These are phyloP conservation scores for Mollisiaceae sp. DNA, from an alignment of 2,329 filamentous ascomycete species.

Conservation along the genomic window DNA sequence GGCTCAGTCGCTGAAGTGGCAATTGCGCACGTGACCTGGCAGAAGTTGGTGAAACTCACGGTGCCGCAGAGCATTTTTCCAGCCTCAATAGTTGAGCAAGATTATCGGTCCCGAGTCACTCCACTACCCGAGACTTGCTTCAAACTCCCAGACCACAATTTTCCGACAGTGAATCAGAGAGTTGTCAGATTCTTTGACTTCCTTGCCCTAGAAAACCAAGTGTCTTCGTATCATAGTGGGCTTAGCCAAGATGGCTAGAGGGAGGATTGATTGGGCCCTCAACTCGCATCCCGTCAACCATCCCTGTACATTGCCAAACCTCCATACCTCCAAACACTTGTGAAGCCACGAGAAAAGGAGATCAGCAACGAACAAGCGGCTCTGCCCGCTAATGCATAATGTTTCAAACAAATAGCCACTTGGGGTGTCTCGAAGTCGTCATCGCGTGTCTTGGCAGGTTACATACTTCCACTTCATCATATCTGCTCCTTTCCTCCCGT, in stretches of 20 bases:
- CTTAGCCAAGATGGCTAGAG: slow-evolving; percentile 9
- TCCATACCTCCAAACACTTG: slow-evolving; percentile 23
- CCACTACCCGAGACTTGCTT: neutral
- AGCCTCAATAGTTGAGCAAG: neutral
- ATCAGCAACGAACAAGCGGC: slow-evolving; percentile 17
- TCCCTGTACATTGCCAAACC: slow-evolving; percentile 7
- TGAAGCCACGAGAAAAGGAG: slow-evolving; percentile 23
- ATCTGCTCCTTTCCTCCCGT: neutral
- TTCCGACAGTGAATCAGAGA: neutral
- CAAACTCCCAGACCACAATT: neutral
- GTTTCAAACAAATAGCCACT: slow-evolving; percentile 30
- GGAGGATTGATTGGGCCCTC: slow-evolving; percentile 4
- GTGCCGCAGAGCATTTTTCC: slow-evolving; percentile 1
- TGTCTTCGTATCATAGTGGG: neutral
- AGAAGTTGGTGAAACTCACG: slow-evolving; percentile 4
- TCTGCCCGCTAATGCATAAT: slow-evolving; percentile 22
- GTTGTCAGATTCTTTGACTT: neutral
- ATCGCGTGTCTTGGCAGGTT: slow-evolving; percentile 28
- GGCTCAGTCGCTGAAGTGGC: neutral
- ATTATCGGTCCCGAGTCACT: neutral
- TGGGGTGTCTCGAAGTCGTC: slow-evolving; percentile 20
- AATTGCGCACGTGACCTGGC: neutral
- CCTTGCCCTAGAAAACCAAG: neutral
- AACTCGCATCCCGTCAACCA: slow-evolving; percentile 10
- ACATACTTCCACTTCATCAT: slow-evolving; percentile 15